Percentiles rank a stretch among this genome's conserved stretches.
These are phyloP conservation scores for Alisma plantagoaquatica DNA, from an alignment of 106 monocot species.

Conservation along the genomic window DNA sequence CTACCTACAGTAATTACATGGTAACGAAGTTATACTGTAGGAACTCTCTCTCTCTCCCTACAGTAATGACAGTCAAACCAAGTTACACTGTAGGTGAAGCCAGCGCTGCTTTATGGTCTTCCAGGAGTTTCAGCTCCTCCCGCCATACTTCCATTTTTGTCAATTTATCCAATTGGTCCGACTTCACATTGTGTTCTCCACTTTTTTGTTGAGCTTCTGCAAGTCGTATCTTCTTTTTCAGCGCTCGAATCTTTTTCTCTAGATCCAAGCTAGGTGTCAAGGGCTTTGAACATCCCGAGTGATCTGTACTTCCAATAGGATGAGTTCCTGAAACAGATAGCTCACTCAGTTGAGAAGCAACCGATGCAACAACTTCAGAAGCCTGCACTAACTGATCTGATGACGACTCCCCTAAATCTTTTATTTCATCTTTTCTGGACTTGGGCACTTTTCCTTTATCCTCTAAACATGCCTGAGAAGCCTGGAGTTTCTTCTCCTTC, in stretches of 20 bases:
- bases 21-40: no score
- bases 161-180: constrained; percentile 65
- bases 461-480: no score
- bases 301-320: constrained; percentile 9
- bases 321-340: constrained; percentile 43
- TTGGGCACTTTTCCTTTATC: no score
- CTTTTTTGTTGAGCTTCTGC: constrained; percentile 60
- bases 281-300: constrained; percentile 15
- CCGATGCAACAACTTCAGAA: constrained; percentile 36
- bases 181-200: constrained; percentile 35
- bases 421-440: no score
- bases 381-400: no score
- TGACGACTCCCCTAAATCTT: no score
- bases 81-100: no score
- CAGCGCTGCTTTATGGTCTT: constrained; percentile 32
- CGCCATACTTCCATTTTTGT: constrained; percentile 65
- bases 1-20: no score
- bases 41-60: no score
- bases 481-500: constrained; percentile 69
- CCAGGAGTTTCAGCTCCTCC: constrained; percentile 67
- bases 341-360: constrained; percentile 41
- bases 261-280: constrained; percentile 40
- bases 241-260: constrained; percentile 78
- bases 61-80: no score
- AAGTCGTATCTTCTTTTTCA: constrained; percentile 93